These are phyloP conservation scores for Populus hybrid DNA, from an alignment of 441 rosid species.

Conservation along the genomic window DNA sequence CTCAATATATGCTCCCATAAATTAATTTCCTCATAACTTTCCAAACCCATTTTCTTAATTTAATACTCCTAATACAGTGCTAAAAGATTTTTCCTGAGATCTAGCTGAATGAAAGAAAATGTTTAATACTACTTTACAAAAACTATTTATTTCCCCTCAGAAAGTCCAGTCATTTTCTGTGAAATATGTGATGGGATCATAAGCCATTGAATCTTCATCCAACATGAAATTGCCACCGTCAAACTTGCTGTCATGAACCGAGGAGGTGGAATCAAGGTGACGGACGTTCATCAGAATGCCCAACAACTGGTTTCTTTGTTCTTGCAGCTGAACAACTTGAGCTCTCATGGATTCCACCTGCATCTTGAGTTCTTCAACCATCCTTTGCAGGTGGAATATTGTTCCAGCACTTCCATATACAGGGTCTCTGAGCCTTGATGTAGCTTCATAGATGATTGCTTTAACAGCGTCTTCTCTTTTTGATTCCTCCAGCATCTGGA, in stretches of 20 bases:
- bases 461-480: constrained; percentile 42
- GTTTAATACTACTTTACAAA: neutral
- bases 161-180: constrained; percentile 20
- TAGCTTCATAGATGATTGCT: constrained; percentile 42
- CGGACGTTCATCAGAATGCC: constrained; percentile 15
- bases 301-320: constrained; percentile 26
- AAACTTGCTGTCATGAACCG: neutral
- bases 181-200: constrained; percentile 18
- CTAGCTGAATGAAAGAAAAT: neutral
- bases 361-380: constrained; percentile 27
- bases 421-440: constrained; percentile 43
- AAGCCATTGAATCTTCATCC: constrained; percentile 6
- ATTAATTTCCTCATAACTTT: neutral
- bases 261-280: constrained; percentile 13
- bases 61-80: neutral
- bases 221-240: constrained; percentile 1
- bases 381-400: constrained; percentile 32
- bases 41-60: neutral
- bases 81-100: neutral
- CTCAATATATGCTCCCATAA: neutral
- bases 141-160: neutral
- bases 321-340: constrained; percentile 21
- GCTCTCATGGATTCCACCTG: constrained; percentile 25
- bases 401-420: constrained; percentile 40
- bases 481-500: constrained; percentile 36